Percentiles rank a stretch among this genome's conserved stretches.
These are phyloP conservation scores for Ceratocystis colombiana DNA, from an alignment of 2,329 filamentous ascomycete genomes.

Conservation along the genomic window DNA sequence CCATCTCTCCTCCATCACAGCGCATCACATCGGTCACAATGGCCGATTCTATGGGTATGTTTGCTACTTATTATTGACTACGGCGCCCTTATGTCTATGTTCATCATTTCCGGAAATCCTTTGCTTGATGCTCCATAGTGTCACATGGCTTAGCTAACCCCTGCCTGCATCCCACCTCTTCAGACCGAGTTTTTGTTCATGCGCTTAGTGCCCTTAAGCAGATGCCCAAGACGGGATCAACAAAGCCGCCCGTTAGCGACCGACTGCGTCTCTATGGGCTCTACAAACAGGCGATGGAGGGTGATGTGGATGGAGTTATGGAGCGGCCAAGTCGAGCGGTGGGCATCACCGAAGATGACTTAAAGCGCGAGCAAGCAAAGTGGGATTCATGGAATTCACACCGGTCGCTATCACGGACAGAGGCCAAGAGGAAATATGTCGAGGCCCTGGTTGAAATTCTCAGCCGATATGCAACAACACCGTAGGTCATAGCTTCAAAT, in stretches of 20 bases:
- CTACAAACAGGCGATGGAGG: conserved; percentile 99
- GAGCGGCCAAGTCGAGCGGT: conserved; percentile 55
- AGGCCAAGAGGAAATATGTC: conserved; percentile 90
- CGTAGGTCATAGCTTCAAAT: conserved; percentile 39
- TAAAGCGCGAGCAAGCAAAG: conserved; percentile 54
- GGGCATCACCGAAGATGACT: conserved; percentile 42
- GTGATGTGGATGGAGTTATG: conserved; percentile 90
- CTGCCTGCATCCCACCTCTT: neutral
- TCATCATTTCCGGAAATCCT: neutral
- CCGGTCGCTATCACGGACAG: conserved; percentile 70
- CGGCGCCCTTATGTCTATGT: neutral
- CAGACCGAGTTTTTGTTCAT: conserved; percentile 97
- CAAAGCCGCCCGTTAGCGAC: conserved; percentile 74
- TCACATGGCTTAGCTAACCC: conserved; percentile 9
- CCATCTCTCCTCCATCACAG: neutral
- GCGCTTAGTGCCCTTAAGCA: conserved; percentile 98
- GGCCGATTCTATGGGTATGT: conserved; percentile 36
- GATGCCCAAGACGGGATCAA: conserved; percentile 84
- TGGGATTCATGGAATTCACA: conserved; percentile 96
- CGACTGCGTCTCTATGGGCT: conserved; percentile 90
- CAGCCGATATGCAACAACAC: conserved; percentile 86
- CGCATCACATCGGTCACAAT: conserved; percentile 27
- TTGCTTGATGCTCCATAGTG: neutral
- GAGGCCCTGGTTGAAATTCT: conserved; percentile 91
- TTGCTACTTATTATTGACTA: conserved; percentile 20